Conservation (phyloP, 2,329 filamentous ascomycete genomes). For the Monosporascus sp. region DNA sequence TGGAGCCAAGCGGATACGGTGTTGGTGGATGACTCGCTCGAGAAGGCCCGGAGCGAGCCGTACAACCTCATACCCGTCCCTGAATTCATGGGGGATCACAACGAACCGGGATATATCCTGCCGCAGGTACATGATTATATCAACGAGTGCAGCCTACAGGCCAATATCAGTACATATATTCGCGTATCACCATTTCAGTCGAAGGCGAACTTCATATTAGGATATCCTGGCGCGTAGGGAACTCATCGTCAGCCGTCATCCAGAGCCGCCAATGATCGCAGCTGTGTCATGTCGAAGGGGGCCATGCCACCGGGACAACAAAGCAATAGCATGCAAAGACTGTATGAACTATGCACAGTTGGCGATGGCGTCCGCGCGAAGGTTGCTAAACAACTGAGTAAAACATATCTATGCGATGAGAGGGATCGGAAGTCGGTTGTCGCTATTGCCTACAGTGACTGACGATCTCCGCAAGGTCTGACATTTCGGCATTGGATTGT, state of each 20-base stretch:
- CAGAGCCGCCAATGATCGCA: background rate
- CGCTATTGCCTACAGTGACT: no score
- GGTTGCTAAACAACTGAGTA: no score
- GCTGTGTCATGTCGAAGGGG: no score
- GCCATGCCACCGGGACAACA: no score
- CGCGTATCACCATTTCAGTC: slow-evolving; percentile 43
- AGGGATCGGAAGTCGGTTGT: no score
- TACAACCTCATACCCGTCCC: slow-evolving; percentile 76
- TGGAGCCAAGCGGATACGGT: slow-evolving; percentile 88
- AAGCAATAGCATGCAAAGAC: no score
- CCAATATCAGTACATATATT: slow-evolving; percentile 60
- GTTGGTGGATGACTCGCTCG: slow-evolving; percentile 75
- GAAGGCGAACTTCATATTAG: slow-evolving; percentile 18
- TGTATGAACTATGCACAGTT: no score
- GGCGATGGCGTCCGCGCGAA: no score
- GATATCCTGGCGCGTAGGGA: background rate
- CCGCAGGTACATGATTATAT: slow-evolving; percentile 58
- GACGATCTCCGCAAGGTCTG: no score
- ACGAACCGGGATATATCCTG: slow-evolving; percentile 40
- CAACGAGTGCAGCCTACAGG: slow-evolving; percentile 46
- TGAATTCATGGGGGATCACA: slow-evolving; percentile 56
- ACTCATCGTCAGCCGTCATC: background rate
- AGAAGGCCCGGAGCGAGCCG: slow-evolving; percentile 80
- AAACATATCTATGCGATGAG: no score
- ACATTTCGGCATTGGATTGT: no score